phyloP scores from a whole-genome alignment of 2,329 filamentous ascomycete species.

The Botrytis deweyae region DNA sequence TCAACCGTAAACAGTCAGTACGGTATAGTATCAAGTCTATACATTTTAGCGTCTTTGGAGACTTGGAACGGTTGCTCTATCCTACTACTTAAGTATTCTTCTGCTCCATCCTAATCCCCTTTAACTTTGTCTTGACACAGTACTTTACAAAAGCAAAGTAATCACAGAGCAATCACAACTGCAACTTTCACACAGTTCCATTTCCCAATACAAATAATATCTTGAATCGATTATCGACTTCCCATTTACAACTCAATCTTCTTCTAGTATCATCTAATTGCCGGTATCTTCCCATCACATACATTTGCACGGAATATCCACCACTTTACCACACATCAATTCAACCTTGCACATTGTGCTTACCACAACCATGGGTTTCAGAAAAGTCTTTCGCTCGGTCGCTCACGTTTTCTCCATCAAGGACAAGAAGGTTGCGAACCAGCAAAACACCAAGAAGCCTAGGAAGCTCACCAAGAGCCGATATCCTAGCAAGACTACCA shows the following conservation, averaged over 20 bases:
- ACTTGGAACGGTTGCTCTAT: neutral
- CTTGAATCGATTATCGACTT: neutral
- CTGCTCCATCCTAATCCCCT: neutral
- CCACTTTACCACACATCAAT: neutral
- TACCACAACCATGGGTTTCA: neutral
- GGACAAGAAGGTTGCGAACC: neutral
- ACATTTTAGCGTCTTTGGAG: neutral
- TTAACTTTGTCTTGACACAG: neutral
- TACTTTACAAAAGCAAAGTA: neutral
- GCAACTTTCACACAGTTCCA: neutral
- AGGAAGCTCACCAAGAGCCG: neutral
- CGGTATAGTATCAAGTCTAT: neutral
- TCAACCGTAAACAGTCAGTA: neutral
- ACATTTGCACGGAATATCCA: neutral
- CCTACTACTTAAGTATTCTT: neutral
- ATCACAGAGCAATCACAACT: neutral
- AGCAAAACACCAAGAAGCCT: neutral
- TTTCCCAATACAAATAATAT: neutral
- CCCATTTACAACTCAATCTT: neutral
- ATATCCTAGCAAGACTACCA: neutral
- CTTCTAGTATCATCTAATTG: neutral
- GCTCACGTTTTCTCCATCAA: neutral
- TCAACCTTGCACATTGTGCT: neutral
- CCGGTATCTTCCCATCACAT: neutral
- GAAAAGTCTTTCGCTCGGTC: neutral